Base-by-base conservation (phyloP, 768 basidiomycete species). In the Serendipita sp. region DNA sequence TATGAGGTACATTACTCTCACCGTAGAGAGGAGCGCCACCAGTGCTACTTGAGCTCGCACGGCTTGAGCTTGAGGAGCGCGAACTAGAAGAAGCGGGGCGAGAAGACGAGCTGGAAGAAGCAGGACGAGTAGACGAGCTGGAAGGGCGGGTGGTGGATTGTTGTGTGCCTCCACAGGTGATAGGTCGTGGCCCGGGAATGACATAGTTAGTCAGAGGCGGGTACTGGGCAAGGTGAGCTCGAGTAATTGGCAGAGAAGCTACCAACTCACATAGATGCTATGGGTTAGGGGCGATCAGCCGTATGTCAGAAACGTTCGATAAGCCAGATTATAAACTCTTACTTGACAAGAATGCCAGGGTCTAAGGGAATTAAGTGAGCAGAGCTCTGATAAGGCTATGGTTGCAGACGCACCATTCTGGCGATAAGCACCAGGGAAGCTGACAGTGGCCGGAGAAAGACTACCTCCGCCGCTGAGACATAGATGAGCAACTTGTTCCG, bases 261-360 rank as follows among this genome's bases (percentile, higher is more conserved):
- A 2, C 4, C 1, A 22, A 58, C 53, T 58, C 53, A 58, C 53
- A 3, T 58, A 58, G 53, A 58, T 58, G 53, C 53, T 58, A 2
- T 58, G 22, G 11, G 9, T n/a, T 14, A 11, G 14, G 22, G 28
- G 28, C 16, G 48, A 28, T 16, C 13, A 11, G 48, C 16, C 9
- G 48, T 58, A 58, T 24, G 53, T 58, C 31, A 58, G 53, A n/a
- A n/a, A n/a, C n/a, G 5, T 14, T 7, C 14, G 7, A 5, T 38
- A 38, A 38, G 14, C 7, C 5, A 14, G 34, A 7, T 38, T 14
- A 38, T 38, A 38, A 14, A 7, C 5, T 38, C 53, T 33, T 58
- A 34, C 53, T 72, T 70, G 67, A 73, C 68, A 56, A 62, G 71
- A 65, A 73, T 69, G 64, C 73, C 73, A 20, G 73, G 73, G 67